Percentiles rank a stretch among this genome's conserved stretches.
Conservation (phyloP, 139 green algal genomes). For the Limnomonas spitsbergensis region DNA sequence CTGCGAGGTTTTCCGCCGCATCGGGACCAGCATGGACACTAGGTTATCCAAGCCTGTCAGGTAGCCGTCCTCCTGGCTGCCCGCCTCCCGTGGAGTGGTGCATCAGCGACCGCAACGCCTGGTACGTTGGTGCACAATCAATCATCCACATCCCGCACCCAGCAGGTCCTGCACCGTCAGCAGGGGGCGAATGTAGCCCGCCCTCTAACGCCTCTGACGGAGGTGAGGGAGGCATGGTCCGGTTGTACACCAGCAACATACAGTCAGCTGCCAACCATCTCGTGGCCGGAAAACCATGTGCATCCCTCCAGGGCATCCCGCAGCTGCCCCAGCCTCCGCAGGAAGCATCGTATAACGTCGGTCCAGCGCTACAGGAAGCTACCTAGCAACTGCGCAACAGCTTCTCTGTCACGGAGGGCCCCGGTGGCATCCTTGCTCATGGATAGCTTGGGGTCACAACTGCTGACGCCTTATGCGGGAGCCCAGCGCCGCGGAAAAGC, state of each 20-base stretch:
- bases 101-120: background rate
- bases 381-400: no score
- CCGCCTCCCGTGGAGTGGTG: background rate
- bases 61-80: background rate
- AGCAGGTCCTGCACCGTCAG: background rate
- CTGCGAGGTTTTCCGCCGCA: no score
- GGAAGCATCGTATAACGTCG: background rate
- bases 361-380: no score
- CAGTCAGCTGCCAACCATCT: background rate
- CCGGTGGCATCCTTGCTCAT: no score
- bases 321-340: background rate
- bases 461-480: no score
- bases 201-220: background rate
- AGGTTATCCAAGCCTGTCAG: background rate
- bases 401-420: no score
- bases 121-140: background rate
- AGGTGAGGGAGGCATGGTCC: background rate
- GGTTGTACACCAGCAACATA: background rate
- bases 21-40: background rate
- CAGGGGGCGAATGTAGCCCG: no score
- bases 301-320: background rate
- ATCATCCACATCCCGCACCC: background rate
- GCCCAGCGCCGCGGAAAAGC: no score
- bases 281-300: background rate
- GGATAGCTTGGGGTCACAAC: no score